Evolutionary conservation across 768 basidiomycete species (phyloP).

Genomic region (Clitopilus hobsonii): DNA sequence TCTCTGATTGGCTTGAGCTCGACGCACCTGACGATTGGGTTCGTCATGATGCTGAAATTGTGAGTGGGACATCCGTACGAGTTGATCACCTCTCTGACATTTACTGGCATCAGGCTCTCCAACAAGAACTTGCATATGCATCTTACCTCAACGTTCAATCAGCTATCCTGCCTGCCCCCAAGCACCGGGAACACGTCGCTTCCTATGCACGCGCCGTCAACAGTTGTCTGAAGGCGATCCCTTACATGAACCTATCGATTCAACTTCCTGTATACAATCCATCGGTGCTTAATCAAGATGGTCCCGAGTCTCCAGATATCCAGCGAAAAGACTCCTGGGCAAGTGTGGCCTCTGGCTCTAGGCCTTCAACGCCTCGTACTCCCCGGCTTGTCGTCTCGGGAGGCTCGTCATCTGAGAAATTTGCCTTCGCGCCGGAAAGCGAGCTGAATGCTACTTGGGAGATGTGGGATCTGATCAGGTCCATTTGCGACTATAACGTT

Average conservation of each 20-base stretch:
- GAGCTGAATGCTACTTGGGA: conserved; percentile 87
- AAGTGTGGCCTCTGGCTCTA: neutral
- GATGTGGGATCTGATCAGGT: conserved; percentile 95
- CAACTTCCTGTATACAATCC: conserved; percentile 82
- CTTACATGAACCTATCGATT: conserved; percentile 77
- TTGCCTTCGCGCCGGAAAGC: conserved; percentile 39
- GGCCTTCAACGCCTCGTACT: conserved; percentile 13
- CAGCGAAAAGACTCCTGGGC: neutral
- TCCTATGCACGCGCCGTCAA: conserved; percentile 93
- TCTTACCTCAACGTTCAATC: conserved; percentile 86
- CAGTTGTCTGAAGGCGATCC: conserved; percentile 63
- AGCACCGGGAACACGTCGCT: conserved; percentile 75
- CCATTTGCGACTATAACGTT: conserved; percentile 80
- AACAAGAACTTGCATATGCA: conserved; percentile 90
- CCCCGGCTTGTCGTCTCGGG: conserved; percentile 36
- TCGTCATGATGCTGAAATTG: conserved; percentile 93
- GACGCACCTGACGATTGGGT: conserved; percentile 93
- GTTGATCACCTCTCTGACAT: conserved; percentile 2
- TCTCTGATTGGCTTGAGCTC: conserved; percentile 94
- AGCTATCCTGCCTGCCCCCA: conserved; percentile 85
- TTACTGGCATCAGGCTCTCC: conserved; percentile 54
- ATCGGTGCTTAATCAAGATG: conserved; percentile 35
- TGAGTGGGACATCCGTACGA: conserved; percentile 32
- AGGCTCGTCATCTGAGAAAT: conserved; percentile 18
- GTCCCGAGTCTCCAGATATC: neutral